A percentile compares a stretch with the other conserved stretches of the same genome.
phyloP scores from a whole-genome alignment of 768 basidiomycete genomes.

The Strobilomyces dryophilus region DNA sequence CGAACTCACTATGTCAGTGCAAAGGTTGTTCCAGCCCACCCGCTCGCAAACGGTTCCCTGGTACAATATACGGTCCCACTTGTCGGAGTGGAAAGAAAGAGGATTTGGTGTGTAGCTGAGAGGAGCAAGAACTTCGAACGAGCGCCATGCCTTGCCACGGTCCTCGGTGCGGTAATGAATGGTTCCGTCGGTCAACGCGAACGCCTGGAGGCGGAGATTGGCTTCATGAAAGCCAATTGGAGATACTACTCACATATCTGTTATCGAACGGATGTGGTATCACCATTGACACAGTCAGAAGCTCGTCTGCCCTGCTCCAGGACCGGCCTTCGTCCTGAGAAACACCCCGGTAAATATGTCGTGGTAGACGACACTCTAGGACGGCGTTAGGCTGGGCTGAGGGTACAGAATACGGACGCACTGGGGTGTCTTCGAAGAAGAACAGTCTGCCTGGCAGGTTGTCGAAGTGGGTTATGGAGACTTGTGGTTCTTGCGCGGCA shows the following conservation, averaged over 20 bases:
- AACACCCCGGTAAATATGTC: constrained; percentile 64
- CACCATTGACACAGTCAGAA: constrained; percentile 60
- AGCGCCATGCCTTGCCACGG: constrained; percentile 82
- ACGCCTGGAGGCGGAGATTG: constrained; percentile 55
- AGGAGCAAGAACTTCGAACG: constrained; percentile 66
- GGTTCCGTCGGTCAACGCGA: constrained; percentile 69
- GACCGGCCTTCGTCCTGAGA: constrained; percentile 85
- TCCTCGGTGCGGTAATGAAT: constrained; percentile 88
- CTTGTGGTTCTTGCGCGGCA: constrained; percentile 44
- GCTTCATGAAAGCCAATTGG: background rate
- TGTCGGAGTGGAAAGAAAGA: constrained; percentile 86
- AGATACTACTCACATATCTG: constrained; percentile 48
- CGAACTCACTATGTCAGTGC: constrained; percentile 70
- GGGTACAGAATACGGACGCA: constrained; percentile 38
- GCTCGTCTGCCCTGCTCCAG: constrained; percentile 48
- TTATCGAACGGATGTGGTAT: constrained; percentile 87
- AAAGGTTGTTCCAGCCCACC: constrained; percentile 50
- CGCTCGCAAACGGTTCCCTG: constrained; percentile 66
- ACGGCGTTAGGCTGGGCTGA: background rate
- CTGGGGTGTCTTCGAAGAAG: constrained; percentile 92
- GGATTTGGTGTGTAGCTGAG: constrained; percentile 47
- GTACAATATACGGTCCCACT: constrained; percentile 73
- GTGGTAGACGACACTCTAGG: constrained; percentile 73
- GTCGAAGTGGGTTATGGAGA: constrained; percentile 51
- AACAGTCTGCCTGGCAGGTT: constrained; percentile 74